A percentile compares a stretch with the other conserved stretches of the same genome.
phyloP scores from a whole-genome alignment of 2,329 filamentous ascomycete species.

The Aureobasidium pullulans region DNA sequence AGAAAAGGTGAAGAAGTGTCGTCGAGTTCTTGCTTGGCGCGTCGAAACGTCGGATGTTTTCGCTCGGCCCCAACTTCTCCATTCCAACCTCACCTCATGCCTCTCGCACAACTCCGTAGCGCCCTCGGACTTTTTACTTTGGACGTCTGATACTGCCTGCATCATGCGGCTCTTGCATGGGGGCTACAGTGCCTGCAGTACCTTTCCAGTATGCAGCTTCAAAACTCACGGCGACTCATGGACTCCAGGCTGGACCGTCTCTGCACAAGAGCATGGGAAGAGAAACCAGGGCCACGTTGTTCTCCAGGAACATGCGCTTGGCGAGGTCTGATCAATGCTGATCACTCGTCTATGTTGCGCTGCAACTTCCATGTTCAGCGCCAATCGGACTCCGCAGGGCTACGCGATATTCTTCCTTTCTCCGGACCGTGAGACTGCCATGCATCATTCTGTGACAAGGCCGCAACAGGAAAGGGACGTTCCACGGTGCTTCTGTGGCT shows the following conservation, averaged over 20 bases:
- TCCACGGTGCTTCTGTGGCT: conserved; percentile 6
- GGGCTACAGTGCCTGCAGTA: not conserved
- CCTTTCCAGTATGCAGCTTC: not conserved
- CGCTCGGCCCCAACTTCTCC: conserved; percentile 7
- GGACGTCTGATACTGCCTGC: not conserved
- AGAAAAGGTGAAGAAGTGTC: not conserved
- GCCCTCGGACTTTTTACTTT: not conserved
- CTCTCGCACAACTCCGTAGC: conserved; percentile 10
- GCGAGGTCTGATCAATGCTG: not conserved
- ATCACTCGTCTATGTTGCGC: not conserved
- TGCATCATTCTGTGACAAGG: not conserved
- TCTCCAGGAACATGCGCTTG: conserved; percentile 2
- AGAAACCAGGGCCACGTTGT: not conserved
- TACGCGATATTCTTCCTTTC: not conserved
- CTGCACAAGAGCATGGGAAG: not conserved
- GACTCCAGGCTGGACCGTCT: not conserved
- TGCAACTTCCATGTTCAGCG: not conserved
- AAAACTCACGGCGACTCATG: not conserved
- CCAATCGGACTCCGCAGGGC: not conserved
- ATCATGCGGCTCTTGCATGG: conserved; percentile 12
- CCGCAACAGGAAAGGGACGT: conserved; percentile 1
- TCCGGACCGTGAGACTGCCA: not conserved
- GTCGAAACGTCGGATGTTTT: conserved; percentile 7
- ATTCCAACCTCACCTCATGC: conserved; percentile 11
- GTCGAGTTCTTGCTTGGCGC: not conserved